Base-by-base conservation (phyloP, 495 filamentous ascomycete species). In the Arthonia radiata region DNA sequence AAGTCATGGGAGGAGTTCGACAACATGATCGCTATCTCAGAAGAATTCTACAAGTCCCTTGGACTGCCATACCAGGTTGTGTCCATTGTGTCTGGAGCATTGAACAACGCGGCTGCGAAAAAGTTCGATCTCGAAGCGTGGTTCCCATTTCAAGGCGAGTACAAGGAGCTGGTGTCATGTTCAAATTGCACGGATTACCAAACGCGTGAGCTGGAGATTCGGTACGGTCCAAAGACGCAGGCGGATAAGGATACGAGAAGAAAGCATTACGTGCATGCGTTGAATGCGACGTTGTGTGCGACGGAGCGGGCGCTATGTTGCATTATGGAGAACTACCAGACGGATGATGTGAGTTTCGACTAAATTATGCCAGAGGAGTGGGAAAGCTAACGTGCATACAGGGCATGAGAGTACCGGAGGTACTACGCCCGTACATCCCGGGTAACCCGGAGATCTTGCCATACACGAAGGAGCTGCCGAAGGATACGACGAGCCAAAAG, bases 181-280 rank as follows among this genome's bases (percentile, higher is more conserved):
- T 81, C 73, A 30, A 93, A 92, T 50, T 93, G 82, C 56, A 86
- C 78, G 0, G 82, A 93, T 46, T 93, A 92, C 57, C 82, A 93
- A 53, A 69, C 75, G 17, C 57, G 82, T 25, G 79, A 72, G 28
- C 56, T 93, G 5, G 79, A 90, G 45, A 90, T 91, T 33, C 61
- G 40, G 18, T 39, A 25, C 23, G 34, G 22, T 15, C 52, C 59
- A 12, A 89, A 89, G 54, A 67, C 68, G 37, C 61, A 74, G 34
- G 78, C 70, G 2, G 73, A 82, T 28, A 51, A n/a, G n/a, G n/a
- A n/a, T n/a, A n/a, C n/a, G n/a, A n/a, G 55, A 21, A 77, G 68
- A 49, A 97, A 92, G 59, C 71, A 73, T 31, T 97, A 94, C 48
- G 80, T 89, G 24, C 86, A 97, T 49, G 77, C 74, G 15, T 54